Conservation (phyloP, 2,329 filamentous ascomycete genomes). For the Teratosphaeria viscida region DNA sequence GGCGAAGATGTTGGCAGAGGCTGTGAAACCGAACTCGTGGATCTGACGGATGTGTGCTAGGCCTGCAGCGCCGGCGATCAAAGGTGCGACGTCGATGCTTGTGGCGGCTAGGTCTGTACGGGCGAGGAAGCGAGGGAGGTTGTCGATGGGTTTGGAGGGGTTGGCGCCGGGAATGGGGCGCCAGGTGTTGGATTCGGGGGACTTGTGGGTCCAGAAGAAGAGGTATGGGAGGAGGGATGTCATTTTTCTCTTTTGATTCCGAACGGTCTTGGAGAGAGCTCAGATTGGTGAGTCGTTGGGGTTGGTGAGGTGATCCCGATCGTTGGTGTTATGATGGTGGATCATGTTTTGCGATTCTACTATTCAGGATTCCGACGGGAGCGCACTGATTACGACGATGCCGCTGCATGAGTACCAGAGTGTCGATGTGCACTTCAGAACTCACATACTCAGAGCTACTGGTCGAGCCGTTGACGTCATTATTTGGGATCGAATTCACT, state of each 20-base stretch:
- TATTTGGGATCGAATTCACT: too few relatives aligned
- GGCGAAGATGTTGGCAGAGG: conserved; percentile 16
- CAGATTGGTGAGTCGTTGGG: too few relatives aligned
- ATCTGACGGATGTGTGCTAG: conserved; percentile 19
- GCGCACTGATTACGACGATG: too few relatives aligned
- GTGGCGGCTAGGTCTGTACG: conserved; percentile 20
- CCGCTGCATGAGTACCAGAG: neutral
- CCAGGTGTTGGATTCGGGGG: conserved; percentile 19
- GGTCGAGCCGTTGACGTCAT: too few relatives aligned
- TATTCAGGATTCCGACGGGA: too few relatives aligned
- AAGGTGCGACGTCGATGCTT: conserved; percentile 20
- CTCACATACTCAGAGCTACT: too few relatives aligned
- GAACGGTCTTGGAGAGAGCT: too few relatives aligned
- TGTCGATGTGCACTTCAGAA: too few relatives aligned
- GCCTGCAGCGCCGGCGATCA: conserved; percentile 16
- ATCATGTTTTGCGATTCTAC: too few relatives aligned
- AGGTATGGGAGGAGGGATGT: conserved; percentile 11
- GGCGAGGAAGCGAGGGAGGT: conserved; percentile 13
- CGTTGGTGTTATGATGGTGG: too few relatives aligned
- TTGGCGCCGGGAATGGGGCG: conserved; percentile 15
- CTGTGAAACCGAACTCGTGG: conserved; percentile 19
- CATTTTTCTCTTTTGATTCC: neutral
- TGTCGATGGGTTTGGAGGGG: conserved; percentile 11
- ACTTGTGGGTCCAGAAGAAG: conserved; percentile 24
- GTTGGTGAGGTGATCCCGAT: too few relatives aligned